Conservation (phyloP, 306 rosid species). For the Prunus salicina region DNA sequence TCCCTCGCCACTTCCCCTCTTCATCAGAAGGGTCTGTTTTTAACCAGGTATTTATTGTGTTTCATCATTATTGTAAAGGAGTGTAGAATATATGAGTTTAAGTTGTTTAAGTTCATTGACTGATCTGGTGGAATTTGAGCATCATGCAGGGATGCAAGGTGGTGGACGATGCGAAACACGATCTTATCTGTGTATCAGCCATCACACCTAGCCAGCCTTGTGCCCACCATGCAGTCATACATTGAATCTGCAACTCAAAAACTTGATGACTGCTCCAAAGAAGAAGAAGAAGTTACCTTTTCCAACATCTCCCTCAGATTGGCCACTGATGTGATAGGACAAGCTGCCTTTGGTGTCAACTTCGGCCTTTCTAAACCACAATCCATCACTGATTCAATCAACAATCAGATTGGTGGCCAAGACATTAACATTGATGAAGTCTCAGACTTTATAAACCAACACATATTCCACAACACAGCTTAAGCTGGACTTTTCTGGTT, state of each 20-base stretch:
- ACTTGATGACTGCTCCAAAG: constrained; percentile 47
- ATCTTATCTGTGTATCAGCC: constrained; percentile 77
- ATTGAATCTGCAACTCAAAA: constrained; percentile 67
- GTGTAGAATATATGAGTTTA: neutral
- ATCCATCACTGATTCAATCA: constrained; percentile 32
- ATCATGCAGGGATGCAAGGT: constrained; percentile 67
- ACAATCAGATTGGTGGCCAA: constrained; percentile 3
- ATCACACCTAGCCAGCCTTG: constrained; percentile 60
- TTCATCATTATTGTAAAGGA: neutral
- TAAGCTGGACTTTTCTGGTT: constrained; percentile 89
- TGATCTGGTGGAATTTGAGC: constrained; percentile 10
- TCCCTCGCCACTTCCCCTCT: constrained; percentile 80
- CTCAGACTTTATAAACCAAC: constrained; percentile 76
- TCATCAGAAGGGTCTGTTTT: constrained; percentile 91
- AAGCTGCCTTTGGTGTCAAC: constrained; percentile 90
- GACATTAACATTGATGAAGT: constrained; percentile 27
- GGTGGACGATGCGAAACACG: constrained; percentile 88
- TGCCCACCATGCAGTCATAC: constrained; percentile 80
- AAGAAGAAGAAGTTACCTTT: constrained; percentile 50
- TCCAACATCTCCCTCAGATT: constrained; percentile 70
- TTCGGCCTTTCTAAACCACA: constrained; percentile 67
- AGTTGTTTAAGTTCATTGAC: neutral
- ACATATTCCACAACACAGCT: constrained; percentile 88
- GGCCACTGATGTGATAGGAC: constrained; percentile 82
- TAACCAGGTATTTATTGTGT: constrained; percentile 50